A percentile compares a stretch with the other conserved stretches of the same genome.
These are phyloP conservation scores for Colletotrichum spaethianum DNA, from an alignment of 2,329 filamentous ascomycete species.

Conservation along the genomic window DNA sequence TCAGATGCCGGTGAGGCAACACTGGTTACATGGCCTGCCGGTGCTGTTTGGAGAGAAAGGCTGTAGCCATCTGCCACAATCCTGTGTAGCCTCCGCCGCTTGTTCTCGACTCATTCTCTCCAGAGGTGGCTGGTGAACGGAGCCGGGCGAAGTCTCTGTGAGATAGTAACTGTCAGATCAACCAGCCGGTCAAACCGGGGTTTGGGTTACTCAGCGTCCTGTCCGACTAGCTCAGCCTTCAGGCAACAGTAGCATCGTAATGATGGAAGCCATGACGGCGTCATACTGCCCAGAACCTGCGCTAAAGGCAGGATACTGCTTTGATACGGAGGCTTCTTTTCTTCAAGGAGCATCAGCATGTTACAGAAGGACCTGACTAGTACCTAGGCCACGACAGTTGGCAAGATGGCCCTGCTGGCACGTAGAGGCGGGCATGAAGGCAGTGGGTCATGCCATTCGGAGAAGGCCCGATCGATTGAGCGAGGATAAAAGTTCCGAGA, in stretches of 20 bases:
- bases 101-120: slow-evolving; percentile 5
- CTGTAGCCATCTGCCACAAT: background rate
- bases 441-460: slow-evolving; percentile 25
- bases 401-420: background rate
- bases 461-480: slow-evolving; percentile 40
- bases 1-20: slow-evolving; percentile 26
- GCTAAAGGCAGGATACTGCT: slow-evolving; percentile 3
- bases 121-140: slow-evolving; percentile 17
- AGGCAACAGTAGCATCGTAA: background rate
- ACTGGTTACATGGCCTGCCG: background rate
- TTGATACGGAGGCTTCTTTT: background rate
- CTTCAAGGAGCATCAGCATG: slow-evolving; percentile 6
- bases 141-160: background rate
- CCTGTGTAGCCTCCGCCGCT: slow-evolving; percentile 23
- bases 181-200: background rate
- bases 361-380: slow-evolving; percentile 4
- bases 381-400: background rate
- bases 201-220: background rate
- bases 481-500: slow-evolving; percentile 35
- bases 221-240: background rate
- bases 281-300: background rate
- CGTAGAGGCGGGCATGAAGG: slow-evolving; percentile 22
- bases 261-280: background rate
- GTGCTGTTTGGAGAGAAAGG: background rate
- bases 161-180: background rate